Evolutionary conservation across 305 asterid genomes (phyloP), one percentile per base, ranked within the genome.

Genomic region (Fraxinus albicans): DNA sequence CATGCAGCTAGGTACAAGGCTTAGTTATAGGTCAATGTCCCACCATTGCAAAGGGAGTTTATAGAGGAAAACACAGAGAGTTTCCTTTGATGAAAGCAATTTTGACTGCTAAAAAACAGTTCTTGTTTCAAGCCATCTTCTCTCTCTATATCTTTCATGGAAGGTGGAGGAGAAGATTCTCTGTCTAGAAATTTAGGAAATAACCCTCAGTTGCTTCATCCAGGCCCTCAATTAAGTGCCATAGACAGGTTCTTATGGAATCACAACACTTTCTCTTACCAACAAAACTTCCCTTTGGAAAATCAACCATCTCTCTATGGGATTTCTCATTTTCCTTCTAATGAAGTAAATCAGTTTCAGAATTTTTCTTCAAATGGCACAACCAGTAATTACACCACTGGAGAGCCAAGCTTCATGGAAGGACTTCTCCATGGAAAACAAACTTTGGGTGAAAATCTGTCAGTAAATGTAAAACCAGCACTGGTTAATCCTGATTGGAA

Each of bases 221-320:
- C 88, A 77, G 60, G 83, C 50, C 86, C 90, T 60, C 90, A 89
- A 29, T 65, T 86, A 12, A 80, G 86, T 82, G 79, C 87, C 79
- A 60, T 86, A 9, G 91, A 87, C 25, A 83, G 81, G 84, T 86
- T 89, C 82, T 83, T 88, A 55, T 84, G 81, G 80, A 76, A 85
- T 75, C 85, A 81, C 8, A 63, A 73, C 80, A 84, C 63, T 23
- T 79, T 78, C 15, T 77, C 87, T 31, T 27, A 38, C 74, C 74
- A 67, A 10, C 74, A 67, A 67, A 27, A 67, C 38, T 25, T 76
- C 69, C 34, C 25, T 23, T 50, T 34, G 74, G 65, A 34, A 65
- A 65, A 65, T 65, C 79, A 84, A 50, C 47, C n/a, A 4, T 25
- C 70, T 79, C 58, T 25, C 58, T 77, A 31, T 60, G 76, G 50